A percentile compares a stretch with the other conserved stretches of the same genome.
phyloP scores from a whole-genome alignment of 345 rosid genomes.

The Salix viminalis region DNA sequence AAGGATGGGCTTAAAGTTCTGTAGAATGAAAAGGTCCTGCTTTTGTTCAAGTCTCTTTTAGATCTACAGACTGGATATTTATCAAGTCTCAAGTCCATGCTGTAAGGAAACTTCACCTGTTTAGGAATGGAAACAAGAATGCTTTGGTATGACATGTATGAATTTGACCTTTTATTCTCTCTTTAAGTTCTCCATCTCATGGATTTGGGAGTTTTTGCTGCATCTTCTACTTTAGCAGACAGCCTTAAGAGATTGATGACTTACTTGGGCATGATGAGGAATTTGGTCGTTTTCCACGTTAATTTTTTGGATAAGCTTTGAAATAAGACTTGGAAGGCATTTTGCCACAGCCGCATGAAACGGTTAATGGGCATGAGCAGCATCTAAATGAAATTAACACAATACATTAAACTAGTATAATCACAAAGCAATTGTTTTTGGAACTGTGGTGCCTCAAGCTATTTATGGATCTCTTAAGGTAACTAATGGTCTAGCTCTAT shows the following conservation, averaged over 20 bases:
- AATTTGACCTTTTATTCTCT: conserved; percentile 28
- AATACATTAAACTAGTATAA: not conserved
- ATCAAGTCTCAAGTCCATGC: conserved; percentile 25
- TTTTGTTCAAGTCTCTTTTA: conserved; percentile 30
- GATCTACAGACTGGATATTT: conserved; percentile 27
- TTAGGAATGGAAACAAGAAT: conserved; percentile 33
- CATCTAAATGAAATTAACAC: conserved; percentile 5
- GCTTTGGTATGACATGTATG: conserved; percentile 38
- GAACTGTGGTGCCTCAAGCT: not conserved
- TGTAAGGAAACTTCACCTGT: conserved; percentile 35
- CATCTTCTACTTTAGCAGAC: conserved; percentile 1
- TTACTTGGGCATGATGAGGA: conserved; percentile 10
- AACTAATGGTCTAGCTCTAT: not conserved
- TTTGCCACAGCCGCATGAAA: not conserved
- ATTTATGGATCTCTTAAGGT: not conserved
- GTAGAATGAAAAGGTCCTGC: conserved; percentile 23
- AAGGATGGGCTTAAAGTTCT: conserved; percentile 13
- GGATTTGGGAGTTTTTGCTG: conserved; percentile 5
- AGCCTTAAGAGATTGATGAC: conserved; percentile 8
- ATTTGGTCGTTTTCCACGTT: conserved; percentile 7
- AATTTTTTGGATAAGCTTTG: not conserved
- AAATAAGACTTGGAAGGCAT: conserved; percentile 5
- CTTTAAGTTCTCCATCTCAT: conserved; percentile 13
- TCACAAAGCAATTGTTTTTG: not conserved
- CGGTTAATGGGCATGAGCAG: not conserved